Conservation (phyloP, 2,329 filamentous ascomycete genomes). For the Ceratocystis eucalypticola region DNA sequence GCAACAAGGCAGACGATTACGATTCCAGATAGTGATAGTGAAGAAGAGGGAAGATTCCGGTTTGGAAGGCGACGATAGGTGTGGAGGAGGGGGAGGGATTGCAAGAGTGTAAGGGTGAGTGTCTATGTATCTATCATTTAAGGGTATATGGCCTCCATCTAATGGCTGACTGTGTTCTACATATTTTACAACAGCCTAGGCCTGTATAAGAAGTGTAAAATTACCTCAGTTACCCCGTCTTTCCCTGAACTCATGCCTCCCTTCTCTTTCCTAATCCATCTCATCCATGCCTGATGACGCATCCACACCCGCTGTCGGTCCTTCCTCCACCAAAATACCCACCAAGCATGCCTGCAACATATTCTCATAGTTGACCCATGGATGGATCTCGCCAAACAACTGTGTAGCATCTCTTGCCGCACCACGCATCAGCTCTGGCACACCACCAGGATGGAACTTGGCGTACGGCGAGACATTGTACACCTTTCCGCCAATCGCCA, state of each 20-base stretch:
- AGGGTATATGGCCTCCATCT: neutral
- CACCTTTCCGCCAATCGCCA: constrained; percentile 72
- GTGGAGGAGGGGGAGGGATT: neutral
- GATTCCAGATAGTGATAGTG: constrained; percentile 35
- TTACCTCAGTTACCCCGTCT: no score
- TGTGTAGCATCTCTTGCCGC: constrained; percentile 49
- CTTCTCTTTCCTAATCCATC: constrained; percentile 38
- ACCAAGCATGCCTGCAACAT: constrained; percentile 53
- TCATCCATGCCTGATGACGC: constrained; percentile 38
- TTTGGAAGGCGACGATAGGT: constrained; percentile 38
- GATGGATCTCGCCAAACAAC: constrained; percentile 53
- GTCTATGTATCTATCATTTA: constrained; percentile 7
- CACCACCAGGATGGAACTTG: constrained; percentile 80
- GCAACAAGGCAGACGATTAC: constrained; percentile 27
- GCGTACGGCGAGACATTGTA: constrained; percentile 90
- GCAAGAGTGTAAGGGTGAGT: neutral
- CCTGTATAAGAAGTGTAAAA: no score
- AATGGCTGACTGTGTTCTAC: neutral
- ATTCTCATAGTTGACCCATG: constrained; percentile 60
- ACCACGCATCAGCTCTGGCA: constrained; percentile 53
- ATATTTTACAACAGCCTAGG: neutral
- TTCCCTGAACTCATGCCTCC: no score
- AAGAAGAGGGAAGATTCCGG: constrained; percentile 43
- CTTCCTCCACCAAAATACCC: constrained; percentile 49
- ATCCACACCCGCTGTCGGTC: constrained; percentile 31